Evolutionary conservation across 2,329 filamentous ascomycete species (phyloP).

Genomic region (Polytolypa hystricis): DNA sequence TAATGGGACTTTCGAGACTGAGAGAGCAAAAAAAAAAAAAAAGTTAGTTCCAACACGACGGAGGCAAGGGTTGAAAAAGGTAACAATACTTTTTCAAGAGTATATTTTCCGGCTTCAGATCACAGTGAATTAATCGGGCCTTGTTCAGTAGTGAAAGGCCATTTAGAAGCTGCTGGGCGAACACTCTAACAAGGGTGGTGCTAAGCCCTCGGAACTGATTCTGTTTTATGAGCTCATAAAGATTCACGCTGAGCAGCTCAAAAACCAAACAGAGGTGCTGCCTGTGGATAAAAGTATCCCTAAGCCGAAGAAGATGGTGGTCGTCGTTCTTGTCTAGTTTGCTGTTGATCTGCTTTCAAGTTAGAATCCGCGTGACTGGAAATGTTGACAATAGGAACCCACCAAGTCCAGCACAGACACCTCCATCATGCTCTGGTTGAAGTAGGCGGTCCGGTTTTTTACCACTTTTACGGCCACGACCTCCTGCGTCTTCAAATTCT

Average conservation of each 20-base stretch:
- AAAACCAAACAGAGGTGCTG: conserved; percentile 96
- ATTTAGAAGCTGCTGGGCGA: conserved; percentile 91
- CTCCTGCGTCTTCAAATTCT: conserved; percentile 96
- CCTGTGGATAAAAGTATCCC: conserved; percentile 95
- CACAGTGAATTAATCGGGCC: conserved; percentile 92
- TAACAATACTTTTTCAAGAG: conserved; percentile 70
- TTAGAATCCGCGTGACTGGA: no score
- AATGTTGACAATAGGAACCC: no score
- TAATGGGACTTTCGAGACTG: conserved; percentile 89
- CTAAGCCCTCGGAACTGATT: conserved; percentile 97
- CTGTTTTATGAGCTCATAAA: conserved; percentile 98
- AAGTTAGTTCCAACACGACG: neutral
- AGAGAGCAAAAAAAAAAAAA: neutral
- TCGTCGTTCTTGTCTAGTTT: conserved; percentile 99
- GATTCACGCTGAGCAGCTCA: conserved; percentile 88
- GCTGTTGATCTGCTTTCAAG: conserved; percentile 73
- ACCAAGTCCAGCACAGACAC: conserved; percentile 94
- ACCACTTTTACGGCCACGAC: conserved; percentile 98
- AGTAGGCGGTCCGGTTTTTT: conserved; percentile 97
- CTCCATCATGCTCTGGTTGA: conserved; percentile 99
- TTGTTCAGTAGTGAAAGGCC: conserved; percentile 89
- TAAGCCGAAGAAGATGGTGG: conserved; percentile 84
- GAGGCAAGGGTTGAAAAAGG: neutral
- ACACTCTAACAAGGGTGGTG: conserved; percentile 91
- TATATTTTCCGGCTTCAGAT: conserved; percentile 97